Base-by-base conservation (phyloP, 345 rosid genomes). In the Chamaenerion angustifolium region DNA sequence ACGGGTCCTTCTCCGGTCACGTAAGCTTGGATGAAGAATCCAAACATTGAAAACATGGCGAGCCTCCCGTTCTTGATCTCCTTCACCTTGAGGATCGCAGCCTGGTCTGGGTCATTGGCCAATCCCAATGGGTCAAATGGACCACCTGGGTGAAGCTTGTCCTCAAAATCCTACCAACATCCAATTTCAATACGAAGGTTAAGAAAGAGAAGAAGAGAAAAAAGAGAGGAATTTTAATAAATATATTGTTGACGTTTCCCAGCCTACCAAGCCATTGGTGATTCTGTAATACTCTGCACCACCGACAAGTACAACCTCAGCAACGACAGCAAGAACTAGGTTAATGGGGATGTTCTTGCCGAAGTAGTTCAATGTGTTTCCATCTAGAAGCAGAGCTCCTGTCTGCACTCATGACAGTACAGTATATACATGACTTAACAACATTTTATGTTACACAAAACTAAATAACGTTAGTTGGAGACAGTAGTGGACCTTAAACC, bases 201-300 rank as follows among this genome's bases (percentile, higher is more conserved):
- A 21, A n/a, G 25, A 21, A 21, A 21, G 4, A 21, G 25, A 21
- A 21, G 2, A 21, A 21, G 25, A 21, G 25, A 21, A 21, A 21
- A 2, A 21, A 42, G 4, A 8, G 0, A 10, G n/a, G n/a, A n/a
- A n/a, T n/a, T n/a, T n/a, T n/a, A n/a, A n/a, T n/a, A n/a, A n/a
- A n/a, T n/a, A n/a, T n/a, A n/a, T n/a, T n/a, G n/a, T n/a, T n/a
- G n/a, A n/a, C n/a, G 9, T 42, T 16, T n/a, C 11, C 4, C 1
- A 31, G n/a, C 64, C 15, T 81, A 89, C 98, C 94, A 90, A 70
- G 62, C 66, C 98, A 14, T 90, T 90, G 67, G 51, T 86, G 68
- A 90, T 80, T 82, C 96, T 80, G 82, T 86, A 90, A 70, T 90
- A 86, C 60, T 86, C 98, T 44, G 98, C 98, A 66, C 98, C 93